Evolutionary conservation across 257 asterid genomes (phyloP).

Genomic region (Echites panduratus): DNA sequence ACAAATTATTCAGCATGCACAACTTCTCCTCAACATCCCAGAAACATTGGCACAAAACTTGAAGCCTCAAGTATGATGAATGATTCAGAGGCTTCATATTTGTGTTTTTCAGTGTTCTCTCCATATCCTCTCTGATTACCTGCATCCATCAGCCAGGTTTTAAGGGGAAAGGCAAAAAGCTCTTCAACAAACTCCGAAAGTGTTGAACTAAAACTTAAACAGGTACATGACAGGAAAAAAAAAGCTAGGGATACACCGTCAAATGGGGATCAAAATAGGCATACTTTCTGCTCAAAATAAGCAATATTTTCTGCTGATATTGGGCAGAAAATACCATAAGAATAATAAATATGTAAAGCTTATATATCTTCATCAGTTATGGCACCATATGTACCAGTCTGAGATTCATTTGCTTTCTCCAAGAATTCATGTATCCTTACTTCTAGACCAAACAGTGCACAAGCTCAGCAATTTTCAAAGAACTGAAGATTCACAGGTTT

Average conservation of each 20-base stretch:
- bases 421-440: neutral
- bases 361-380: no score
- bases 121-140: slow-evolving; percentile 90
- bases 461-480: neutral
- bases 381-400: neutral
- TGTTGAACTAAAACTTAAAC: neutral
- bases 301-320: no score
- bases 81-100: slow-evolving; percentile 94
- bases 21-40: slow-evolving; percentile 93
- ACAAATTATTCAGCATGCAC: slow-evolving; percentile 55
- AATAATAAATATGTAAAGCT: no score
- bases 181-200: neutral
- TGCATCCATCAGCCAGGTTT: slow-evolving; percentile 35
- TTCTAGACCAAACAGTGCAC: neutral
- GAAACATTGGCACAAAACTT: slow-evolving; percentile 77
- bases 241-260: neutral
- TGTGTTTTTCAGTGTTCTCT: slow-evolving; percentile 83
- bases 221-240: neutral
- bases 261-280: neutral
- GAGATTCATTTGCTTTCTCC: neutral
- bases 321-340: no score
- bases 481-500: neutral
- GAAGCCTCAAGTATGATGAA: slow-evolving; percentile 82
- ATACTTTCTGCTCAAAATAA: no score
- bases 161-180: slow-evolving; percentile 12